Evolutionary conservation across 164 flowering plant genomes (phyloP).

Genomic region (Houttuynia cordata): DNA sequence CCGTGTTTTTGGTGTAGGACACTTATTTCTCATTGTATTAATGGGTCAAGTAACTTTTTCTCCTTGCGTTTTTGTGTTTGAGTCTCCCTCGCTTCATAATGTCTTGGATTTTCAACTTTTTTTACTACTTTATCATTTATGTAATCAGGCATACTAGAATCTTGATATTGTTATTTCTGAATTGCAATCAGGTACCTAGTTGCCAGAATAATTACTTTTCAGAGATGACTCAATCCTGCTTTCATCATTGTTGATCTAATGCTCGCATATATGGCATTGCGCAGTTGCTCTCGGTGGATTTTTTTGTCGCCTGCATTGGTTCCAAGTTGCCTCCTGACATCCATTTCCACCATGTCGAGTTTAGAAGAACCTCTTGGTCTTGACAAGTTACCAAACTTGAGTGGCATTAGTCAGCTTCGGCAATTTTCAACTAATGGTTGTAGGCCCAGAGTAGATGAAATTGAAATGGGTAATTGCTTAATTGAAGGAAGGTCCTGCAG

Average conservation of each 20-base stretch:
- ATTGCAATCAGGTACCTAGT: conserved; percentile 1
- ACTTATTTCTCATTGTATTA: too few species aligned
- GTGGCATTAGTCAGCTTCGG: conserved; percentile 44
- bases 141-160: too few species aligned
- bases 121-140: too few species aligned
- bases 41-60: too few species aligned
- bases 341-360: conserved; percentile 59
- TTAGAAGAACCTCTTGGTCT: conserved; percentile 79
- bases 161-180: too few species aligned
- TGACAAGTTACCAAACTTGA: conserved; percentile 63
- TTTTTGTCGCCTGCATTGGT: conserved; percentile 11
- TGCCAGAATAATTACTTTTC: not conserved
- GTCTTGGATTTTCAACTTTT: too few species aligned
- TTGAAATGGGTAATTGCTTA: conserved; percentile 63
- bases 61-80: too few species aligned
- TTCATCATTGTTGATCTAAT: conserved; percentile 12
- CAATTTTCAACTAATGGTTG: conserved; percentile 64
- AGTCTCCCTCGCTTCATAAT: too few species aligned
- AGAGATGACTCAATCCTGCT: conserved; percentile 3
- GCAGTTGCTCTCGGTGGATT: conserved; percentile 14
- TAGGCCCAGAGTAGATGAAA: conserved; percentile 46
- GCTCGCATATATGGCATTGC: conserved; percentile 12
- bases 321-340: conserved; percentile 19
- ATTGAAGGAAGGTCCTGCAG: conserved; percentile 75
- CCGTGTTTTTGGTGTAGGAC: too few species aligned